Conservation (phyloP, 1,284 basidiomycete genomes). For the Schizophyllum commune region DNA sequence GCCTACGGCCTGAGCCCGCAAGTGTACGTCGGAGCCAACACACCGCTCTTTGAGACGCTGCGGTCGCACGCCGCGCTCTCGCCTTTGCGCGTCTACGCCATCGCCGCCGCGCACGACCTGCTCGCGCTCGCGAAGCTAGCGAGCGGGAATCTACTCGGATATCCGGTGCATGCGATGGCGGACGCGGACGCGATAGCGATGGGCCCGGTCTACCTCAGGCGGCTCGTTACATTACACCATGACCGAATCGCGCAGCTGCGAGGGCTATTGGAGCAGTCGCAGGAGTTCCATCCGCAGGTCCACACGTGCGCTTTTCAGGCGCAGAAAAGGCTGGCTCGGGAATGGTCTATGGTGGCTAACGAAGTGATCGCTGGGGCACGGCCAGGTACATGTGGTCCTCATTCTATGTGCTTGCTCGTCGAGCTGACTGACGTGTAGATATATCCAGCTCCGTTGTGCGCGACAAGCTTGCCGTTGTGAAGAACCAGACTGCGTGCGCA, state of each 20-base stretch:
- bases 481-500: background rate
- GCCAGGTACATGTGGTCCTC: constrained; percentile 1
- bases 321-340: background rate
- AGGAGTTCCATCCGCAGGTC: background rate
- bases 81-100: background rate
- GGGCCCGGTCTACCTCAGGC: constrained; percentile 1
- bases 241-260: background rate
- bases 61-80: constrained; percentile 1
- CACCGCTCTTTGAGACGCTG: constrained; percentile 1
- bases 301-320: background rate
- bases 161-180: background rate
- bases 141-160: background rate
- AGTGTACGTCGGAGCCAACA: background rate
- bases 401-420: background rate
- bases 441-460: background rate
- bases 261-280: background rate
- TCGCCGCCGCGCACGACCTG: constrained; percentile 1
- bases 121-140: background rate
- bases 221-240: background rate
- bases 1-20: constrained; percentile 23
- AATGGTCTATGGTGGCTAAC: constrained; percentile 2
- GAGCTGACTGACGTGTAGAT: background rate
- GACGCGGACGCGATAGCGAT: background rate
- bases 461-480: background rate
- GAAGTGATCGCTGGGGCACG: background rate